phyloP scores from a whole-genome alignment of 2,329 filamentous ascomycete species.

The Botrytis hyacinthi region DNA sequence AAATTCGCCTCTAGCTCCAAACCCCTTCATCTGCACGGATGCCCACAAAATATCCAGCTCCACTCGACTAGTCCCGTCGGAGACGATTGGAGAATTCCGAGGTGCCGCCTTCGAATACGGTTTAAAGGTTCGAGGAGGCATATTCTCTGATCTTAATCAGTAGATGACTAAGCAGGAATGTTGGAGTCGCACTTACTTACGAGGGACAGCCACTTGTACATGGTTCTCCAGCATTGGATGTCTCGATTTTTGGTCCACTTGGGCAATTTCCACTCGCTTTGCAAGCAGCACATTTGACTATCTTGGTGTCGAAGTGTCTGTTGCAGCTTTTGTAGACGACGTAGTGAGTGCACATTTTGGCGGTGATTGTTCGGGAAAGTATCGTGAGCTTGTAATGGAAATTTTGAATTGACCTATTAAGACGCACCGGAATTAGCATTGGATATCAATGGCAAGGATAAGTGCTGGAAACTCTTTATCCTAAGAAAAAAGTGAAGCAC shows the following conservation, averaged over 20 bases:
- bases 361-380: not conserved
- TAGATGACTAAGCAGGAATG: not conserved
- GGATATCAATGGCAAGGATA: slow-evolving; percentile 1
- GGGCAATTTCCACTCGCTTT: slow-evolving; percentile 9
- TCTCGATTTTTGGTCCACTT: not conserved
- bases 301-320: not conserved
- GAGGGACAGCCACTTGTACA: slow-evolving; percentile 13
- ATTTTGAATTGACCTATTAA: slow-evolving; percentile 1
- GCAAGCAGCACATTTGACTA: not conserved
- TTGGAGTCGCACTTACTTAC: slow-evolving; percentile 19
- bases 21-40: slow-evolving; percentile 12
- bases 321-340: slow-evolving; percentile 11
- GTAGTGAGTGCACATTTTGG: slow-evolving; percentile 18
- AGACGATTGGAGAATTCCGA: slow-evolving; percentile 16
- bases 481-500: not conserved
- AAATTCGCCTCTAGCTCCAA: slow-evolving; percentile 9
- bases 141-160: slow-evolving; percentile 13
- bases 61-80: slow-evolving; percentile 12
- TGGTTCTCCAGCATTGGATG: slow-evolving; percentile 1
- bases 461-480: not conserved
- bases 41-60: slow-evolving; percentile 13
- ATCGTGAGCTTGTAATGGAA: not conserved
- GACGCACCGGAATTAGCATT: slow-evolving; percentile 8
- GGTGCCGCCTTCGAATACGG: not conserved
- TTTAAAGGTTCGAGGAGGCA: slow-evolving; percentile 10